A percentile compares a stretch with the other conserved stretches of the same genome.
These are phyloP conservation scores for Nakazawaea wyomingensis DNA, from an alignment of 805 yeast genomes.

Conservation along the genomic window DNA sequence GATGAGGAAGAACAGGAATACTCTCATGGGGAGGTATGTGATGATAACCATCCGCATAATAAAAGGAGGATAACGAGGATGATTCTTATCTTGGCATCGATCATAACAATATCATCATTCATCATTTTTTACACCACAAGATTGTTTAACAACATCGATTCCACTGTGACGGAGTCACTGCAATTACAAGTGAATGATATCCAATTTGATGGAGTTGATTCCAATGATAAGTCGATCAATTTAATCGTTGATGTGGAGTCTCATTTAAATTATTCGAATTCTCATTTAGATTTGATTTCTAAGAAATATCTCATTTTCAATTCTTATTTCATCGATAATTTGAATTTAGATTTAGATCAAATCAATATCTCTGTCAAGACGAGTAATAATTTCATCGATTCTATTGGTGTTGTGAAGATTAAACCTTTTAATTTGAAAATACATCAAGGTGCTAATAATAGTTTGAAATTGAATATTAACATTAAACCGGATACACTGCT, in stretches of 20 bases:
- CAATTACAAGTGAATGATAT: constrained; percentile 1
- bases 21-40: no score
- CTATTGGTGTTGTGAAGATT: constrained; percentile 6
- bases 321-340: constrained; percentile 7
- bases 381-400: background rate
- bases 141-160: constrained; percentile 2
- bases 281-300: constrained; percentile 1
- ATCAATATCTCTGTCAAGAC: constrained; percentile 6
- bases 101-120: background rate
- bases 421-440: constrained; percentile 7
- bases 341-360: constrained; percentile 6
- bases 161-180: constrained; percentile 3
- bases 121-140: background rate
- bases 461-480: constrained; percentile 2
- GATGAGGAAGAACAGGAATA: background rate
- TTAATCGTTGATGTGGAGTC: constrained; percentile 6
- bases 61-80: background rate
- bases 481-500: constrained; percentile 5
- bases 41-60: constrained; percentile 7
- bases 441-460: constrained; percentile 2
- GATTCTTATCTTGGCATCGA: background rate
- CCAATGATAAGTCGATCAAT: constrained; percentile 3
- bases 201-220: background rate
- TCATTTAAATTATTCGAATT: background rate
- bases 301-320: constrained; percentile 4